Evolutionary conservation across 805 yeast species (phyloP), one percentile per base, ranked within the genome.

Genomic region (Diddensiella transvaalensis): DNA sequence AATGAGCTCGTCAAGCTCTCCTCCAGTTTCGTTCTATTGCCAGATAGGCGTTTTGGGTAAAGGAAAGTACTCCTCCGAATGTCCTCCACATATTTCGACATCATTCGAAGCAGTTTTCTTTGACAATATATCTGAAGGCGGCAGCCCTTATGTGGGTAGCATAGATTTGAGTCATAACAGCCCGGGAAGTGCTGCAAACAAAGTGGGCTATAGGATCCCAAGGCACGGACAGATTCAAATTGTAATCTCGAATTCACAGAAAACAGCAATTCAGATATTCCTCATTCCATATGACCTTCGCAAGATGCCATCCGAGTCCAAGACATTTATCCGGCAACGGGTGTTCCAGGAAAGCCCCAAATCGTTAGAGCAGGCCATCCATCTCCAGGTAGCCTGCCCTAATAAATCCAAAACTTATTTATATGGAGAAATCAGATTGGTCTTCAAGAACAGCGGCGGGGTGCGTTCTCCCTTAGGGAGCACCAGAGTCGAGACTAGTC

Each of bases 291-390:
- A 67, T 47, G 63, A 67, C 47, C 37, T 66, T 35, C 37, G 57
- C 10, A 49, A 55, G 19, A 56, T 66, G 64, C 60, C 62, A 4
- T 46, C 48, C 4, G 60, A 61, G 15, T 49, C 60, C 22, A 60
- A 59, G 51, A 62, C 69, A 3, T 60, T 66, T 23, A 44, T 66
- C n/a, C 49, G 70, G 35, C 69, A 65, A 36, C 59, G 60, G 54
- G 52, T 58, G 22, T 50, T 42, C 44, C 38, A 40, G 29, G 46
- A 47, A 4, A 26, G 42, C 24, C 43, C 49, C 15, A 54, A 51
- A 22, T 36, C 47, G 6, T 49, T 66, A 19, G 44, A 59, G 33
- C 60, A 62, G 44, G 69, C 67, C 3, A 53, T 59, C 6, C 69
- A 65, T 42, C 24, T 65, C 18, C 67, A 59, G 40, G 52, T 64